Evolutionary conservation across 2,329 filamentous ascomycete species (phyloP), one percentile per base, ranked within the genome.

Genomic region (Rhexocercosporidium sp.): DNA sequence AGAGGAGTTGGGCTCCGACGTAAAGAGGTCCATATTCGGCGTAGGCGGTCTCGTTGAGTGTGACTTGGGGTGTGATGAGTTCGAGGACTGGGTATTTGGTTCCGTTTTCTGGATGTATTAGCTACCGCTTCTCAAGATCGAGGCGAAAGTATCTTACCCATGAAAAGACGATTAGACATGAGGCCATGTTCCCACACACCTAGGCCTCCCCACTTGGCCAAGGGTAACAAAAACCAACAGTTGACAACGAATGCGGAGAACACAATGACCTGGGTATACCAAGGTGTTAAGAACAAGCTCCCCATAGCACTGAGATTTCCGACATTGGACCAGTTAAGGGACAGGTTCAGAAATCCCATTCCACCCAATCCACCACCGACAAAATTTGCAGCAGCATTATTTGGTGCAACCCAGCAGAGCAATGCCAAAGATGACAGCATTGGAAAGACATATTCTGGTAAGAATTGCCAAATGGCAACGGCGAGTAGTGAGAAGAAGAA

Each of bases 331-430:
- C 86, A 89, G 71, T 89, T 84, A 20, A 89, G 77, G 1, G 83
- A 84, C 1, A 89, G 77, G 66, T 89, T 89, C 44, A 89, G 76
- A 67, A 89, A 83, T 0, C 86, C 86, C 84, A 89, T 88, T 5
- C 86, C 86, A 3, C 87, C 86, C n/a, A 88, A 81, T 0, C 87
- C 87, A 4, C 84, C 83, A 0, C 87, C 86, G 20, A 89, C 78
- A 70, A 89, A 90, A 71, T 89, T 90, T 68, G 85, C 86, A 0
- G 83, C 80, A 1, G 81, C 75, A 70, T 88, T 89, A 18, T 81
- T 80, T 1, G 86, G 86, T 2, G 87, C 86, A 2, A 90, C 85
- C 87, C 87, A 89, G 77, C 87, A 90, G 5, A 89, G 80, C 60
- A 89, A 88, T 2, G 87, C 86, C 8, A 89, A 79, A 0, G 87